Base-by-base conservation (phyloP, 1,284 basidiomycete genomes). In the Trichosporon coremiiforme region DNA sequence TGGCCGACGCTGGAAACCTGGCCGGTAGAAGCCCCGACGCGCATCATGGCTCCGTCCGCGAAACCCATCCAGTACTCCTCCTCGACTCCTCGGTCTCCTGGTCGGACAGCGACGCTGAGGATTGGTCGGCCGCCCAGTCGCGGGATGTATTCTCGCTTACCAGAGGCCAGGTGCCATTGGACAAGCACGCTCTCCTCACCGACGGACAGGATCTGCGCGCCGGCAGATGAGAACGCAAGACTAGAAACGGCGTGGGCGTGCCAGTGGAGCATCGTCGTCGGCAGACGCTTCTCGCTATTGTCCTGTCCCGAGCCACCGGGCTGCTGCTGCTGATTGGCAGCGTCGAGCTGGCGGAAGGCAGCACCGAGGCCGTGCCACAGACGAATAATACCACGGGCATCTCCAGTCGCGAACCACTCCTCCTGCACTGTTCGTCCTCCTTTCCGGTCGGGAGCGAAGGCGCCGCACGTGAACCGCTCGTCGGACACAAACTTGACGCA, bases 181-280 rank as follows among this genome's bases (percentile, higher is more conserved):
- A 99, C 96, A 8, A 99, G 84, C 0, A 98, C 96, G 41, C 92
- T 89, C 83, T 99, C 97, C 81, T 98, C 94, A 60, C 97, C 97
- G 74, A 95, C 97, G 67, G 93, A 97, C 64, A 99, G 84, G 20
- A 99, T 85, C 80, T 98, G 95, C 2, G 94, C 91, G 13, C 97
- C 97, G 74, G 95, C 95, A 1, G 90, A 84, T 0, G 94, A 93
- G 82, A 98, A 99, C 0, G 90, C 86, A 31, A 99, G 84, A 1
- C 92, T 91, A 1, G 91, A 89, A 17, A 99, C 93, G 5, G 94
- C 89, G 80, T 99, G 95, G 0, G 96, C 91, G 80, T 99, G 97
- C 97, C 97, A 99, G 83, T 98, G 96, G 65, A 98, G 84, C 4
- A 90, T 88, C 0, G 93, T 91, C 0, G 94, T 96, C 72, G 93